phyloP scores from a whole-genome alignment of 495 filamentous ascomycete genomes.

The Hypoxylon crocopeplum region DNA sequence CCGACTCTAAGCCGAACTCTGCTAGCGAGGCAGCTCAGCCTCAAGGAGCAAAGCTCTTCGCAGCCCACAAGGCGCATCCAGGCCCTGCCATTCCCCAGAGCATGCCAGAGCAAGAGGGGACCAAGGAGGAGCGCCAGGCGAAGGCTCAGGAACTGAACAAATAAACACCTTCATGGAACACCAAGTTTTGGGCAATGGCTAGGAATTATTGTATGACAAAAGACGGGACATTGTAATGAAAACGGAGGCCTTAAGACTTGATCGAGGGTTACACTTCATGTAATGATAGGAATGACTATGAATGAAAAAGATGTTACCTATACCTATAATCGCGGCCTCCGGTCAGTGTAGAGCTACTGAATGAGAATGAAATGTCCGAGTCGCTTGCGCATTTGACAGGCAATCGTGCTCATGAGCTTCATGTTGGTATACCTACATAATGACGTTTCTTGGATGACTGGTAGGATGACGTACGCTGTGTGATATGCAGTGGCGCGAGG shows the following conservation, averaged over 20 bases:
- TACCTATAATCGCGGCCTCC: too few species aligned
- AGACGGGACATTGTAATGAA: not conserved
- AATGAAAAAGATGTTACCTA: constrained; percentile 1
- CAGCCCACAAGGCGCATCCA: constrained; percentile 54
- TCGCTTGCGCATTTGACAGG: too few species aligned
- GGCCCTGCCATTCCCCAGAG: constrained; percentile 57
- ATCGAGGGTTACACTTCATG: constrained; percentile 7
- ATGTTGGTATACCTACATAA: too few species aligned
- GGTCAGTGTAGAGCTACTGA: too few species aligned
- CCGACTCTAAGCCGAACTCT: constrained; percentile 40
- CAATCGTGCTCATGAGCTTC: too few species aligned
- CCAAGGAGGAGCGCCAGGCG: constrained; percentile 71
- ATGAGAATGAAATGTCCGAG: too few species aligned
- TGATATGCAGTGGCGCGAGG: constrained; percentile 19
- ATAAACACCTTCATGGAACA: constrained; percentile 36
- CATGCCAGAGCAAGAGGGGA: constrained; percentile 59
- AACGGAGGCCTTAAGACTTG: constrained; percentile 3
- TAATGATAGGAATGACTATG: constrained; percentile 18
- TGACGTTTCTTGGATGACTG: not conserved
- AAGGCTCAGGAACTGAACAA: constrained; percentile 72
- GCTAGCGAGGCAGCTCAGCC: constrained; percentile 42
- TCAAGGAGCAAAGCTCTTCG: constrained; percentile 44
- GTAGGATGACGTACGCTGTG: constrained; percentile 23
- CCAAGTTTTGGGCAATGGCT: not conserved
- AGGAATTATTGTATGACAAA: not conserved